Conservation (phyloP, 768 basidiomycete species). For the Lactarius pseudohatsudake region DNA sequence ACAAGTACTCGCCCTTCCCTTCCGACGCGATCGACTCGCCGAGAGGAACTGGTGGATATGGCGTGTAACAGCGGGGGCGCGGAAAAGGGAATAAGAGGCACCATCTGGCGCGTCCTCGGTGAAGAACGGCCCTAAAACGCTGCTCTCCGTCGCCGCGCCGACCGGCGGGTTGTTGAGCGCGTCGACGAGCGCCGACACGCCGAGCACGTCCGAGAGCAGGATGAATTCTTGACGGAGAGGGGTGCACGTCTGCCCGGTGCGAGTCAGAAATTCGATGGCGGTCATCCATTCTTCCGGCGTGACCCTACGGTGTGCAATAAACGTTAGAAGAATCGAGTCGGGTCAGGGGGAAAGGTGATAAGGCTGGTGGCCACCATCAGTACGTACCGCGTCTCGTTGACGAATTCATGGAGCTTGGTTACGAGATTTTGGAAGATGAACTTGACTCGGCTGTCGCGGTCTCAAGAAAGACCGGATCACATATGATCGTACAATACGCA, state of each 20-base stretch:
- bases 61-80: neutral
- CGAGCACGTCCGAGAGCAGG: slow-evolving; percentile 79
- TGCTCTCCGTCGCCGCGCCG: slow-evolving; percentile 65
- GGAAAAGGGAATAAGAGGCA: slow-evolving; percentile 36
- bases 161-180: slow-evolving; percentile 66
- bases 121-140: slow-evolving; percentile 81
- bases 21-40: slow-evolving; percentile 84
- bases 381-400: slow-evolving; percentile 62
- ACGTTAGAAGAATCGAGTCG: too few relatives aligned
- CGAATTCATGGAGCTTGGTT: slow-evolving; percentile 71
- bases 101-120: slow-evolving; percentile 74
- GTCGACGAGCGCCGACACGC: slow-evolving; percentile 77
- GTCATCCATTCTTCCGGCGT: slow-evolving; percentile 88
- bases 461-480: slow-evolving; percentile 22
- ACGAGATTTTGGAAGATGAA: slow-evolving; percentile 55
- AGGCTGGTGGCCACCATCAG: neutral
- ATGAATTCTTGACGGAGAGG: slow-evolving; percentile 71
- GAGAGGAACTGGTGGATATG: slow-evolving; percentile 46
- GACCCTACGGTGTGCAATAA: slow-evolving; percentile 39
- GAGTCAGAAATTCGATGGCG: slow-evolving; percentile 75
- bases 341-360: neutral
- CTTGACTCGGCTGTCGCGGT: slow-evolving; percentile 39
- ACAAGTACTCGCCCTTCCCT: slow-evolving; percentile 84
- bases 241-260: slow-evolving; percentile 69
- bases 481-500: slow-evolving; percentile 30